Evolutionary conservation across 805 yeast genomes (phyloP), one percentile per base, ranked within the genome.

Genomic region (Kluyveromyces dobzhanskii): DNA sequence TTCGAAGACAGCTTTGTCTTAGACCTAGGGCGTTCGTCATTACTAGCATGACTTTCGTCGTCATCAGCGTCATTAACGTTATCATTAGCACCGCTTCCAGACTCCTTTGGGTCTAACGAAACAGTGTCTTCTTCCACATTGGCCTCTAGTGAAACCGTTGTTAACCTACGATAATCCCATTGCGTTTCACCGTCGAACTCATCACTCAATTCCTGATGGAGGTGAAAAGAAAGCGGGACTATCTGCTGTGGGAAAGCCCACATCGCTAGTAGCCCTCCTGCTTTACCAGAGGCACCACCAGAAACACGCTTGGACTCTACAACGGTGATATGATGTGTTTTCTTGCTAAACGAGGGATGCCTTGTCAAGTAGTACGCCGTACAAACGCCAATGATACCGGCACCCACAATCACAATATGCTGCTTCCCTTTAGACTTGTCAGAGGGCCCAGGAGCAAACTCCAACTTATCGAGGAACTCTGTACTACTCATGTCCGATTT

Each of bases 171-270:
- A 59, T 86, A 90, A 18, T 94, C 97, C 97, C 97, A 90, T 49
- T 81, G 82, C 29, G 71, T 69, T 34, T 67, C 87, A n/a, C 98
- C 98, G 48, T 78, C 72, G 59, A 76, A 85, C 62, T 77, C 71
- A 42, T 80, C 78, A 6, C 94, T 75, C 32, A 90, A 69, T 43
- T 87, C 81, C 53, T 81, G 85, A 64, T 90, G 98, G 45, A 90
- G 69, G 46, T 75, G 73, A 64, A 87, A 92, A 35, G 94, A 80
- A 39, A 90, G 67, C 0, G 95, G 92, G 6, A 87, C 97, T 37
- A 90, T 76, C 59, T 85, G 95, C 50, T 82, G 87, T 0, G 98
- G 98, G 61, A 92, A 92, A 0, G 97, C 97, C 94, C 97, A 88
- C 17, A 84, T 71, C 1, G 97, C 97, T 37, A 90, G 64, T 36